These are phyloP conservation scores for Backusella psychrophila DNA, from an alignment of 192 early-diverging fungal genomes.

Conservation along the genomic window DNA sequence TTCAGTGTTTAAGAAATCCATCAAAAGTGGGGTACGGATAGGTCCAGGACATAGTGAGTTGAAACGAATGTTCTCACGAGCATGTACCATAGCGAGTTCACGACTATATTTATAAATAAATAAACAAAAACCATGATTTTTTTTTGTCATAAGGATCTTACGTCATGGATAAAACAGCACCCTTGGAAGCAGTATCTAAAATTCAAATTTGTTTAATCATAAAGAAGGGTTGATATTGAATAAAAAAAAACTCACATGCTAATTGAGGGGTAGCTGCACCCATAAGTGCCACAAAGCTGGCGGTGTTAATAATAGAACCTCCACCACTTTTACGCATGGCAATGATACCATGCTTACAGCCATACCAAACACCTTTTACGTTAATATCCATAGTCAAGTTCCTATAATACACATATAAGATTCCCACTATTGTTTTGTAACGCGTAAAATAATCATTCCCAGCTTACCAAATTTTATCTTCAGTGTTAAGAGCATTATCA, in stretches of 20 bases:
- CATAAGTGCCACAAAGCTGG: constrained; percentile 74
- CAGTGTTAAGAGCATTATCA: constrained; percentile 74
- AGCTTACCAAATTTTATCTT: constrained; percentile 74
- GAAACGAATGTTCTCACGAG: constrained; percentile 83
- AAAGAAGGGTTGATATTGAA: not conserved
- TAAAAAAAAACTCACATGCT: constrained; percentile 58
- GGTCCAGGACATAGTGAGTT: constrained; percentile 84
- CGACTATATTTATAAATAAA: constrained; percentile 37
- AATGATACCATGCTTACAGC: constrained; percentile 79
- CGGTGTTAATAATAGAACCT: constrained; percentile 83
- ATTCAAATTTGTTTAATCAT: not conserved
- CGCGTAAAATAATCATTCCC: constrained; percentile 12
- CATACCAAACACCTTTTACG: constrained; percentile 89
- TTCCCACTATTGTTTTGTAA: not conserved
- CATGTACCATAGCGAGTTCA: constrained; percentile 80
- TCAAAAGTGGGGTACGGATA: constrained; percentile 72
- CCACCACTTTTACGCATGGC: constrained; percentile 72
- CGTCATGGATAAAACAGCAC: constrained; percentile 84
- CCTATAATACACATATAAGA: constrained; percentile 33
- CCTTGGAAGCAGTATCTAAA: constrained; percentile 82
- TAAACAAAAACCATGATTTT: not conserved
- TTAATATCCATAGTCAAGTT: constrained; percentile 77
- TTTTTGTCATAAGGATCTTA: constrained; percentile 29
- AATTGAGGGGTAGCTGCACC: constrained; percentile 84
- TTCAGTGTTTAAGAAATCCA: constrained; percentile 81